Evolutionary conservation across 768 basidiomycete genomes (phyloP).

Genomic region (Mycena epipterygia): DNA sequence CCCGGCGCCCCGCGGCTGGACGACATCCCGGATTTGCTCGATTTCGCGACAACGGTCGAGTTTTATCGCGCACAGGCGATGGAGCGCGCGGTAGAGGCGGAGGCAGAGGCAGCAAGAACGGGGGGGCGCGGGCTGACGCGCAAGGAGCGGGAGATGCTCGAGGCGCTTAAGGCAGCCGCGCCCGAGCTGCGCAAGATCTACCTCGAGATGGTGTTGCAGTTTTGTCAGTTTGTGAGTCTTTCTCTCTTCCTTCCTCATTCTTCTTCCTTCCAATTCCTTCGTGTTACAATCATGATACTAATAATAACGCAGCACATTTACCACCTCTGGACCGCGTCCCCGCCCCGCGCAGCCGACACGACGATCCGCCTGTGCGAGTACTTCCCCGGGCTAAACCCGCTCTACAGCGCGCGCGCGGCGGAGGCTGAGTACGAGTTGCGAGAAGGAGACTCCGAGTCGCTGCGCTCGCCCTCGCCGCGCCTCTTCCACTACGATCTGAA

Average conservation of each 20-base stretch:
- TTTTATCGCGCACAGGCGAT: constrained; percentile 28
- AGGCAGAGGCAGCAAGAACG: not conserved
- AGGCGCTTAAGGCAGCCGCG: not conserved
- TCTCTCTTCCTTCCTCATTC: not conserved
- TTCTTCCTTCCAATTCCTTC: not conserved
- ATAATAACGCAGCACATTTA: constrained; percentile 27
- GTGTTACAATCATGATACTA: not conserved
- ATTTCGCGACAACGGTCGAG: constrained; percentile 33
- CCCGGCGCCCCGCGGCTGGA: not conserved
- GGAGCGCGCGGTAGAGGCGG: constrained; percentile 21
- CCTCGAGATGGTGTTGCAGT: constrained; percentile 19
- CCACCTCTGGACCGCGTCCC: constrained; percentile 22
- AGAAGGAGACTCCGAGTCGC: no score
- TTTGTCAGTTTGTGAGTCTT: constrained; percentile 19
- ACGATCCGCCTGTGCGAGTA: constrained; percentile 31
- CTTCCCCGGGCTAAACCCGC: constrained; percentile 22
- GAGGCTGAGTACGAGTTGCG: no score
- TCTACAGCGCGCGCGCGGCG: not conserved
- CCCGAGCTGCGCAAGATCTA: constrained; percentile 5
- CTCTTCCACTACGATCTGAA: constrained; percentile 28
- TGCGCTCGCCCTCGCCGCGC: constrained; percentile 9
- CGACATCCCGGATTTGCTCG: constrained; percentile 32
- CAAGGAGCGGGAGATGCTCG: not conserved
- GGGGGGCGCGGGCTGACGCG: not conserved
- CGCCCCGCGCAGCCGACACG: constrained; percentile 17